Conservation (phyloP, 2,329 filamentous ascomycete genomes). For the Paramyrothecium roridum region DNA sequence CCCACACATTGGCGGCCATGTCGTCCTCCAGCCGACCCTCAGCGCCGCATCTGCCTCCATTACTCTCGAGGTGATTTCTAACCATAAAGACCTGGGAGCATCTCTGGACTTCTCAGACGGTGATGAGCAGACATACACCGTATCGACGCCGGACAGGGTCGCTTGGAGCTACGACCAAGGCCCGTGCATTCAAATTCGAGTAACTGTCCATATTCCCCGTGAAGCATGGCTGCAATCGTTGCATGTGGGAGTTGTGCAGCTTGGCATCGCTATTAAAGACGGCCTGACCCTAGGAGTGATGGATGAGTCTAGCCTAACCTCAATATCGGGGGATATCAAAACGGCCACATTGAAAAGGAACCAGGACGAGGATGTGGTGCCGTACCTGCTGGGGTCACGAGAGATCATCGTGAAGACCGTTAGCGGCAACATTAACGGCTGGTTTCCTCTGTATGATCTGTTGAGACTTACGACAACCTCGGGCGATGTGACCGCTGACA, state of each 20-base stretch:
- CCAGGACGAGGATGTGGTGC: constrained; percentile 17
- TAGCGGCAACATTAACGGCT: constrained; percentile 41
- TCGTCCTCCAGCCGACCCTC: constrained; percentile 38
- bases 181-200: constrained; percentile 46
- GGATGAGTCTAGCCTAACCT: constrained; percentile 25
- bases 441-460: constrained; percentile 48
- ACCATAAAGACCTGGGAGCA: constrained; percentile 37
- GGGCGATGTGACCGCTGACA: constrained; percentile 35
- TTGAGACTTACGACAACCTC: constrained; percentile 42
- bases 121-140: constrained; percentile 30
- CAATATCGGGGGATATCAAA: constrained; percentile 34
- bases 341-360: constrained; percentile 24
- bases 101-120: constrained; percentile 25
- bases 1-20: constrained; percentile 40
- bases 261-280: constrained; percentile 36
- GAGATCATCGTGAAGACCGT: constrained; percentile 38
- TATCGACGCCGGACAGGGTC: constrained; percentile 35
- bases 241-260: constrained; percentile 29
- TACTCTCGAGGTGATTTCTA: constrained; percentile 42
- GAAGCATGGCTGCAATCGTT: constrained; percentile 33
- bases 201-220: constrained; percentile 44
- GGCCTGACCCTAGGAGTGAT: constrained; percentile 33
- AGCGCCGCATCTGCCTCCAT: constrained; percentile 30
- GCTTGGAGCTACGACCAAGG: constrained; percentile 18
- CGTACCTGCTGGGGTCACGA: constrained; percentile 40